These are phyloP conservation scores for Sutorius eximius DNA, from an alignment of 1,284 basidiomycete species.

Conservation along the genomic window DNA sequence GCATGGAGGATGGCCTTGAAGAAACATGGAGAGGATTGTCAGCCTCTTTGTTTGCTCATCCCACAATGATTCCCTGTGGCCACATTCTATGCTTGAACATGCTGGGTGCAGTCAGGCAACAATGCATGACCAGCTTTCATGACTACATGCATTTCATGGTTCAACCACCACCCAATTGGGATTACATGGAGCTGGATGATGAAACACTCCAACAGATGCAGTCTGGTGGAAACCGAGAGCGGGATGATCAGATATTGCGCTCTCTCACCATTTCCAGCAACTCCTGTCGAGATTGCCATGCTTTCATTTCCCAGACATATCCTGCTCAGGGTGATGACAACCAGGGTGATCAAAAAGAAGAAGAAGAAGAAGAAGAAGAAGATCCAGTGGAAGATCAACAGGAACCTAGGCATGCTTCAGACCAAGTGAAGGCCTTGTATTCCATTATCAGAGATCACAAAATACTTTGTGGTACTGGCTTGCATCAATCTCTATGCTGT, in stretches of 20 bases:
- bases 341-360: no score
- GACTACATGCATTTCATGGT: slow-evolving; percentile 8
- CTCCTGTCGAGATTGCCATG: neutral
- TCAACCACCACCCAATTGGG: neutral
- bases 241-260: neutral
- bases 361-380: no score
- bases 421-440: no score
- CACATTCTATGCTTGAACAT: slow-evolving; percentile 2
- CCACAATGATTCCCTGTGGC: slow-evolving; percentile 4
- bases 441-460: no score
- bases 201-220: neutral
- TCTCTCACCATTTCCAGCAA: neutral
- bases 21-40: neutral
- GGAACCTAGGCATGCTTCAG: no score
- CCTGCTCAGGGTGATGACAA: neutral
- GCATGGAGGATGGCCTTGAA: neutral
- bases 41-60: accelerated
- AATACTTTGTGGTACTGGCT: no score
- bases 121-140: neutral
- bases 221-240: neutral
- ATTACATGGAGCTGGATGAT: slow-evolving; percentile 1
- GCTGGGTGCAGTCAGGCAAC: neutral
- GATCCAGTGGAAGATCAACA: no score
- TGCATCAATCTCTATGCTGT: no score
- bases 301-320: neutral